These are phyloP conservation scores for Fusarium secorum DNA, from an alignment of 2,329 filamentous ascomycete species.

Conservation along the genomic window DNA sequence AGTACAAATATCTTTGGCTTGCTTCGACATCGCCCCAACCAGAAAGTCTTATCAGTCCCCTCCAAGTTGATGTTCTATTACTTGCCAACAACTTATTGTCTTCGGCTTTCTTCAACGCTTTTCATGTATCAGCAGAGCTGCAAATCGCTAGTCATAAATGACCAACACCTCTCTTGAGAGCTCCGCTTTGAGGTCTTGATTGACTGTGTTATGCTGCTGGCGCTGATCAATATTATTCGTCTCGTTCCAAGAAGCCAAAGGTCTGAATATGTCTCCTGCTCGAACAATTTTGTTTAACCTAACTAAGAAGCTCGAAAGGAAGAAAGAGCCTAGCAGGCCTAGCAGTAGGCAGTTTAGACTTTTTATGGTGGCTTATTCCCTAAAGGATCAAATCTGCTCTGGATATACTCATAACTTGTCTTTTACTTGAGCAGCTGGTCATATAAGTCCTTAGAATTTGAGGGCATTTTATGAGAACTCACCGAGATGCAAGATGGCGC, in stretches of 20 bases:
- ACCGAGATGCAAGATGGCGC: too few species aligned
- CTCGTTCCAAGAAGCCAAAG: too few species aligned
- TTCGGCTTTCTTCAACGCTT: not conserved
- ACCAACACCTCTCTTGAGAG: not conserved
- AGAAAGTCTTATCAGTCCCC: not conserved
- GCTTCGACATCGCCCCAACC: not conserved
- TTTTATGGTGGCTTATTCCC: not conserved
- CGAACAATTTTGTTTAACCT: too few species aligned
- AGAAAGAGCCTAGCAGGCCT: not conserved
- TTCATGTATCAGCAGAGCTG: too few species aligned
- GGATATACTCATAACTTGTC: accelerated
- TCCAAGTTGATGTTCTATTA: too few species aligned
- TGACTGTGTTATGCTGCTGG: not conserved
- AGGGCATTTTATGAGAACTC: not conserved
- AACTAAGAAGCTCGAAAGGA: too few species aligned
- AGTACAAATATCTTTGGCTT: not conserved
- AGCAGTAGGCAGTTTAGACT: too few species aligned
- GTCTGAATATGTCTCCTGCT: not conserved
- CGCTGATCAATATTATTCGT: not conserved
- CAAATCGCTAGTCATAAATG: not conserved
- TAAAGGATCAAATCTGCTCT: not conserved
- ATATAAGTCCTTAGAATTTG: not conserved
- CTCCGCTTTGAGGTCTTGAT: not conserved
- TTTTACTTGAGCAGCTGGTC: too few species aligned
- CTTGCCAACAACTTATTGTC: accelerated